Percentiles rank a stretch among this genome's conserved stretches.
phyloP scores from a whole-genome alignment of 2,329 filamentous ascomycete genomes.

The Nothomitra cinnamomea region DNA sequence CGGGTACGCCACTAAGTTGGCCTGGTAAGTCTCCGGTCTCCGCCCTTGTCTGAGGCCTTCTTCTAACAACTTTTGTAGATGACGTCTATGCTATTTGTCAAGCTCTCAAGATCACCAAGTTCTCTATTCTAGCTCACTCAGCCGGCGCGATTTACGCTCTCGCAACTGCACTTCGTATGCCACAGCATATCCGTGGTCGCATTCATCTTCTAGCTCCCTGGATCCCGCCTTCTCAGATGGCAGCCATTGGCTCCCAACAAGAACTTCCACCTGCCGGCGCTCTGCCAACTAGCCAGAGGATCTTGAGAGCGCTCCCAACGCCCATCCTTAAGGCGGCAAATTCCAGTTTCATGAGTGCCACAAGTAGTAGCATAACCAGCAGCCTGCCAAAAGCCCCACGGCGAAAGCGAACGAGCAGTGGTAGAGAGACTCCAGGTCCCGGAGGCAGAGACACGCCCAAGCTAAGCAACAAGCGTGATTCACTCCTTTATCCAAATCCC shows the following conservation, averaged over 20 bases:
- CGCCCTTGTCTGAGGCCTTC: background rate
- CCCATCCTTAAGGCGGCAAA: conserved; percentile 89
- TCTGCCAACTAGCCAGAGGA: conserved; percentile 79
- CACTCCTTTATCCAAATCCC: conserved; percentile 3
- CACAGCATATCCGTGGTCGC: conserved; percentile 82
- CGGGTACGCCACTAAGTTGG: conserved; percentile 81
- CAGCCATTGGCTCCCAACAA: conserved; percentile 50
- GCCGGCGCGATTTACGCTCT: conserved; percentile 96
- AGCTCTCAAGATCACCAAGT: conserved; percentile 79
- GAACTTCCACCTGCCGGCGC: conserved; percentile 65
- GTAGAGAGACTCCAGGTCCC: conserved; percentile 16
- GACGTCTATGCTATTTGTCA: conserved; percentile 93
- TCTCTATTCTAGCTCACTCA: conserved; percentile 89
- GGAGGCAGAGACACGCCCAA: background rate
- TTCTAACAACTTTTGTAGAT: conserved; percentile 27
- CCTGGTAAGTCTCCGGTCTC: conserved; percentile 46
- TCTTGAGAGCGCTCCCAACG: conserved; percentile 76
- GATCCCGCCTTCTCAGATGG: conserved; percentile 93
- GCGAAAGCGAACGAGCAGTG: conserved; percentile 40
- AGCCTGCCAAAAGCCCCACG: conserved; percentile 52
- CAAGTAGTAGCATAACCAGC: conserved; percentile 68
- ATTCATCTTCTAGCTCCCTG: conserved; percentile 90
- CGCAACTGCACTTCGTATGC: conserved; percentile 86
- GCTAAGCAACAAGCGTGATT: conserved; percentile 1
- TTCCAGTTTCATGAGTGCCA: conserved; percentile 85